Evolutionary conservation across 768 basidiomycete species (phyloP).

Genomic region (Mycena rosella): DNA sequence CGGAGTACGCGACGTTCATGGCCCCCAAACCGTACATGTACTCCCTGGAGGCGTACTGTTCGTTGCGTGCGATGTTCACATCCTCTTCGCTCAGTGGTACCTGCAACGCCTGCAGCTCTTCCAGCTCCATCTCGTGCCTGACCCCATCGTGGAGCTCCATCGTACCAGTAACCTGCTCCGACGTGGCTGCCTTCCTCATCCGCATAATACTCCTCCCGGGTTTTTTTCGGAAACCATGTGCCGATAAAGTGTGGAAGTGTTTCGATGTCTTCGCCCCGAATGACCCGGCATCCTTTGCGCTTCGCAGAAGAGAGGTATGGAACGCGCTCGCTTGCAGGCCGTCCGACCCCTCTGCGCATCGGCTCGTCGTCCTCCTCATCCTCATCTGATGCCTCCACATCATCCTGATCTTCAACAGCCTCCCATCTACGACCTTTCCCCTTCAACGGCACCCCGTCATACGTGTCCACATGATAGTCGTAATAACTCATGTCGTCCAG

Average conservation of each 20-base stretch:
- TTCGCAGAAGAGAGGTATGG: too few relatives aligned
- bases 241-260: constrained; percentile 55
- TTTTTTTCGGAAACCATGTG: constrained; percentile 45
- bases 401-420: too few relatives aligned
- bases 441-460: neutral
- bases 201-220: constrained; percentile 49
- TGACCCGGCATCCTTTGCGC: too few relatives aligned
- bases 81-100: neutral
- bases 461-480: constrained; percentile 14
- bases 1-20: neutral
- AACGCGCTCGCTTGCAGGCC: too few relatives aligned
- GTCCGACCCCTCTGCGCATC: too few relatives aligned
- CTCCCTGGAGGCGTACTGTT: neutral
- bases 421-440: too few relatives aligned
- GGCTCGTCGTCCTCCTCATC: too few relatives aligned
- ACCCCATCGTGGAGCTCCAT: constrained; percentile 6
- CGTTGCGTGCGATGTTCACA: neutral
- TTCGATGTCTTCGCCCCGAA: constrained; percentile 42
- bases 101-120: neutral
- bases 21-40: neutral
- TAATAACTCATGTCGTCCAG: constrained; percentile 9
- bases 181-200: constrained; percentile 27
- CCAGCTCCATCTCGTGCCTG: neutral
- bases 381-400: too few relatives aligned
- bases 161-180: neutral